A percentile compares a stretch with the other conserved stretches of the same genome.
These are phyloP conservation scores for Microstroma glucosiphilum DNA, from an alignment of 1,284 basidiomycete genomes.

Conservation along the genomic window DNA sequence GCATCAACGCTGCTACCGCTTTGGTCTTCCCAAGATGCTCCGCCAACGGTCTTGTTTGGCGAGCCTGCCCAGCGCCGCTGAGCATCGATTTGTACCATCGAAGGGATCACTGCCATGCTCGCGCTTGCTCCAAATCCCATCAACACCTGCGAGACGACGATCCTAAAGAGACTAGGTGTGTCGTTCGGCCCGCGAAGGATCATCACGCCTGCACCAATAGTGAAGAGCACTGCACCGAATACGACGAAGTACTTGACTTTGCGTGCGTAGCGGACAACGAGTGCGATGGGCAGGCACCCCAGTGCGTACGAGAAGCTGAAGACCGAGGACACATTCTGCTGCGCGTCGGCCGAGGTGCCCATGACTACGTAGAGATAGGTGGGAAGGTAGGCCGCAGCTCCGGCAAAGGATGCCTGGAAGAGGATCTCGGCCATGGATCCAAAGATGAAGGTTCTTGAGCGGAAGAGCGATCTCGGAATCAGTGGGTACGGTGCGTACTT, in stretches of 20 bases:
- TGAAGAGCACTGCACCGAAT: conserved; percentile 11
- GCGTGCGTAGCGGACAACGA: conserved; percentile 14
- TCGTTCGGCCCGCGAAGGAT: conserved; percentile 3
- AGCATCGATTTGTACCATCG: conserved; percentile 14
- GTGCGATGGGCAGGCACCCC: conserved; percentile 12
- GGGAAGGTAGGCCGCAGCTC: conserved; percentile 8
- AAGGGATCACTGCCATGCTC: conserved; percentile 14
- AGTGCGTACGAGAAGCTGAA: conserved; percentile 15
- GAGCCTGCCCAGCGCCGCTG: neutral
- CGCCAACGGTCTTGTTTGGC: neutral
- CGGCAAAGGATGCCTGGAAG: neutral
- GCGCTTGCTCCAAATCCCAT: conserved; percentile 17
- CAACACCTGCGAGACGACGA: conserved; percentile 13
- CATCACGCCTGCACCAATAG: conserved; percentile 18
- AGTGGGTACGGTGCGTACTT: neutral
- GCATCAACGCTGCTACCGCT: too few relatives aligned
- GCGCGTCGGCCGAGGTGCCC: conserved; percentile 7
- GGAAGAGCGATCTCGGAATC: conserved; percentile 1
- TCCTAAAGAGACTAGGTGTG: conserved; percentile 5
- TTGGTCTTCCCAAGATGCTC: neutral
- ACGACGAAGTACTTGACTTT: conserved; percentile 12
- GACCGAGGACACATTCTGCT: conserved; percentile 18
- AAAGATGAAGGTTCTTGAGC: neutral
- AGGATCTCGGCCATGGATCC: neutral
- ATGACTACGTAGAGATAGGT: conserved; percentile 21